Percentiles rank a stretch among this genome's conserved stretches.
Conservation (phyloP, 768 basidiomycete species). For the Boletus pseudo-olivaceus region DNA sequence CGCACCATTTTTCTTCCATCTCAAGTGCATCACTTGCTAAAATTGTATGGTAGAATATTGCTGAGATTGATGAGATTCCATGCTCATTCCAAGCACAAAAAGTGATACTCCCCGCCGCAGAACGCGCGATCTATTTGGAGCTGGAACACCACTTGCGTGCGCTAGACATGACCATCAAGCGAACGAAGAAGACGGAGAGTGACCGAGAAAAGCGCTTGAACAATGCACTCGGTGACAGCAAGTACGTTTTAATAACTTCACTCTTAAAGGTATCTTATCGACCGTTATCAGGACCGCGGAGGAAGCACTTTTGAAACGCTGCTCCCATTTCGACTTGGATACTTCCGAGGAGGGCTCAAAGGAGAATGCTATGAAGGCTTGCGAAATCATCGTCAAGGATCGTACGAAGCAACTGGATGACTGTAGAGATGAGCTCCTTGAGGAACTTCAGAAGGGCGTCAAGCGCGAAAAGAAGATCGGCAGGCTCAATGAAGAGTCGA, state of each 20-base stretch:
- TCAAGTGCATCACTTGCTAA: conserved; percentile 8
- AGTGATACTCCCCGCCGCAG: conserved; percentile 83
- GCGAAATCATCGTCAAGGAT: conserved; percentile 85
- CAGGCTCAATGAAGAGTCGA: conserved; percentile 61
- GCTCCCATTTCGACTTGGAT: conserved; percentile 91
- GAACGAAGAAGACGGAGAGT: conserved; percentile 64
- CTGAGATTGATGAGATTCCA: conserved; percentile 95
- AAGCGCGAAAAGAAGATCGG: conserved; percentile 67
- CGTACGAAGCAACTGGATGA: conserved; percentile 75
- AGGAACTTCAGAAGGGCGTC: conserved; percentile 62
- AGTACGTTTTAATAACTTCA: conserved; percentile 37
- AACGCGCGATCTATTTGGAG: conserved; percentile 92
- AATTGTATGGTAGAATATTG: conserved; percentile 63
- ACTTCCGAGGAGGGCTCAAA: conserved; percentile 45
- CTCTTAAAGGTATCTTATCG: neutral
- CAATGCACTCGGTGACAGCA: conserved; percentile 85
- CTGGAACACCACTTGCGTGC: conserved; percentile 90
- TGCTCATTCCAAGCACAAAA: conserved; percentile 60
- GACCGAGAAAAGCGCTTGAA: conserved; percentile 88
- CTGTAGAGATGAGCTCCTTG: conserved; percentile 70
- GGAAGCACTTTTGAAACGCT: conserved; percentile 91
- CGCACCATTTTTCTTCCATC: conserved; percentile 13
- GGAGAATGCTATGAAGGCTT: conserved; percentile 84
- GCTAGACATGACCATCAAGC: conserved; percentile 75
- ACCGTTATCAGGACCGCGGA: conserved; percentile 64